These are phyloP conservation scores for Clathrospora elynae DNA, from an alignment of 2,329 filamentous ascomycete genomes.

Conservation along the genomic window DNA sequence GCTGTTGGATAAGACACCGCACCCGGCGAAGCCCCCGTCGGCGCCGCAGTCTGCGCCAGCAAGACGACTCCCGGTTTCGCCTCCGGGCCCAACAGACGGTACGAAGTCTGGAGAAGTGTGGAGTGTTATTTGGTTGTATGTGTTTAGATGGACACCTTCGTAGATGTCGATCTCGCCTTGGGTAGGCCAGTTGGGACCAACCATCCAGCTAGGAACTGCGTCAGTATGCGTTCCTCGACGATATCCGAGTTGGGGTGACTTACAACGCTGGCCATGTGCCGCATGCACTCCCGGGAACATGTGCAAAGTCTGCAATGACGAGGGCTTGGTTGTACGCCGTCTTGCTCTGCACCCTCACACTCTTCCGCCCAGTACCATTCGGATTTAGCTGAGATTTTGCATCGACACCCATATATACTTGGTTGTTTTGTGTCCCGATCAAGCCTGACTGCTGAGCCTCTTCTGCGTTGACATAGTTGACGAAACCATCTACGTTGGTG, in stretches of 20 bases:
- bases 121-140: conserved; percentile 46
- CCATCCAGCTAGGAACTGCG: conserved; percentile 40
- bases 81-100: conserved; percentile 39
- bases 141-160: conserved; percentile 48
- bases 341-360: conserved; percentile 47
- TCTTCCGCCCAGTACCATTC: conserved; percentile 43
- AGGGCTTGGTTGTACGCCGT: conserved; percentile 45
- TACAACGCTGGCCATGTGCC: conserved; percentile 50
- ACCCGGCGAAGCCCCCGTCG: conserved; percentile 42
- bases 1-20: conserved; percentile 35
- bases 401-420: conserved; percentile 50
- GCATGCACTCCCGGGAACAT: conserved; percentile 47
- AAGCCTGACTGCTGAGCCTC: conserved; percentile 43
- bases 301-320: conserved; percentile 49
- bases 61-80: conserved; percentile 37
- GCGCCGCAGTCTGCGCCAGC: conserved; percentile 45
- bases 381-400: conserved; percentile 35
- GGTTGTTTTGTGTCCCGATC: conserved; percentile 38
- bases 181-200: conserved; percentile 49
- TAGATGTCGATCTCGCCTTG: conserved; percentile 46
- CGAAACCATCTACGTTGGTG: conserved; percentile 40
- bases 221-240: conserved; percentile 11
- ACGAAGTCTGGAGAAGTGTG: conserved; percentile 46
- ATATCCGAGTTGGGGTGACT: not conserved
- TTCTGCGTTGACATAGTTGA: conserved; percentile 44